Evolutionary conservation across 140 eudicot genomes (phyloP).

Genomic region (Cichorium intybus): DNA sequence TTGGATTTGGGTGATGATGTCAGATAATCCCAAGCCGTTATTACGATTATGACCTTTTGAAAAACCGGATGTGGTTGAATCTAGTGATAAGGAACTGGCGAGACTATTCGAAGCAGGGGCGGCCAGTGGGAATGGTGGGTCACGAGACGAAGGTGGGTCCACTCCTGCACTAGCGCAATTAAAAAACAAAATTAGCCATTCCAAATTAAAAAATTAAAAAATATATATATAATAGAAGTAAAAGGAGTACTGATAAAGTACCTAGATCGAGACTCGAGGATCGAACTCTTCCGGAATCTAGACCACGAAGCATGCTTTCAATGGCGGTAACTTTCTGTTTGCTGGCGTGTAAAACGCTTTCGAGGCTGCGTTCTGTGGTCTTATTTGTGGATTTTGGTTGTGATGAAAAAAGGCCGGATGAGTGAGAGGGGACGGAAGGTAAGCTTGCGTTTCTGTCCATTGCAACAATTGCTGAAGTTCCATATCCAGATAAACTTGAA

Average conservation of each 20-base stretch:
- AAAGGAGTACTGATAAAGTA: no score
- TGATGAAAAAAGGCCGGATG: slow-evolving; percentile 73
- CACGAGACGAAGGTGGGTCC: slow-evolving; percentile 99
- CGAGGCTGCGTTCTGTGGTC: slow-evolving; percentile 79
- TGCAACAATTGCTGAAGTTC: slow-evolving; percentile 99
- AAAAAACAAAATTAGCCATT: slow-evolving; percentile 43
- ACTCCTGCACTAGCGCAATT: slow-evolving; percentile 94
- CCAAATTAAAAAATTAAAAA: slow-evolving; percentile 14
- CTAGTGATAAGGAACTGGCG: slow-evolving; percentile 56
- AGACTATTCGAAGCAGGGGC: slow-evolving; percentile 89
- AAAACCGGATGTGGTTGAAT: slow-evolving; percentile 45
- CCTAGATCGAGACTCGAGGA: slow-evolving; percentile 98
- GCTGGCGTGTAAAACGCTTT: slow-evolving; percentile 91
- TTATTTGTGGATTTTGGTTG: slow-evolving; percentile 60
- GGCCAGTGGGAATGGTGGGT: slow-evolving; percentile 94
- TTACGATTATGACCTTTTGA: slow-evolving; percentile 55
- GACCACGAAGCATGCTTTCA: slow-evolving; percentile 94
- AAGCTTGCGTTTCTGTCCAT: slow-evolving; percentile 87
- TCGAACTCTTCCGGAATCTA: slow-evolving; percentile 76
- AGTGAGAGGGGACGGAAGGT: slow-evolving; percentile 53
- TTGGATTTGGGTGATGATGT: slow-evolving; percentile 86
- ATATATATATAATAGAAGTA: not conserved
- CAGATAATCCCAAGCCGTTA: slow-evolving; percentile 73
- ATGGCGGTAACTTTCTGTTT: slow-evolving; percentile 95
- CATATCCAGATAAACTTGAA: slow-evolving; percentile 74